phyloP scores from a whole-genome alignment of 805 yeast species.

The Ogataea thermomethanolica region DNA sequence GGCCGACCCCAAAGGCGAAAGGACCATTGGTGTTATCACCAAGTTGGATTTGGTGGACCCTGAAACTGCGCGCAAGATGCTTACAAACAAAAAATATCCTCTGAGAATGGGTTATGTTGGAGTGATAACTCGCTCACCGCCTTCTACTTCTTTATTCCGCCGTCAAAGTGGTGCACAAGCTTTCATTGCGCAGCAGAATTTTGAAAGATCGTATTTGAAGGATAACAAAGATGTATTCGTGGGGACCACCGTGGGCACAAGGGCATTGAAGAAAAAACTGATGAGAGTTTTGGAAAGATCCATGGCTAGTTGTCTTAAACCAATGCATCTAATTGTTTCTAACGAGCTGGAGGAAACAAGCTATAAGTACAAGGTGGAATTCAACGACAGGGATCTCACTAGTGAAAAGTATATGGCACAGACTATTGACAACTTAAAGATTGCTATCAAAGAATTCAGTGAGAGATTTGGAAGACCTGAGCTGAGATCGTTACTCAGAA shows the following conservation, averaged over 20 bases:
- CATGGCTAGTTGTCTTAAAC: slow-evolving; percentile 84
- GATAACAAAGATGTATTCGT: slow-evolving; percentile 55
- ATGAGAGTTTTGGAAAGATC: slow-evolving; percentile 85
- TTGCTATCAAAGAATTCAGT: slow-evolving; percentile 82
- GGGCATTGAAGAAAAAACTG: slow-evolving; percentile 68
- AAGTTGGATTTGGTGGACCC: slow-evolving; percentile 89
- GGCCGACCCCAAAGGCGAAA: slow-evolving; percentile 91
- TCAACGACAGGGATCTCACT: slow-evolving; percentile 89
- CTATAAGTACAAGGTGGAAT: slow-evolving; percentile 92
- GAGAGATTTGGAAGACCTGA: slow-evolving; percentile 80
- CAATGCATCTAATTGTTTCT: slow-evolving; percentile 80
- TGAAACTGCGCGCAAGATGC: slow-evolving; percentile 58
- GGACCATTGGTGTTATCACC: slow-evolving; percentile 96
- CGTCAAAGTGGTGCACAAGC: slow-evolving; percentile 58
- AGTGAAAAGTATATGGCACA: slow-evolving; percentile 93
- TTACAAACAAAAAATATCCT: slow-evolving; percentile 82
- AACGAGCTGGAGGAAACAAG: slow-evolving; percentile 92
- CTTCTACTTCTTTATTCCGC: slow-evolving; percentile 43
- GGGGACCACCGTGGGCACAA: slow-evolving; percentile 74
- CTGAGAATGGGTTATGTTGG: slow-evolving; percentile 97
- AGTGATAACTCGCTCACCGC: slow-evolving; percentile 79
- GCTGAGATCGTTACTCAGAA: slow-evolving; percentile 70
- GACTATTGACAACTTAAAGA: slow-evolving; percentile 81
- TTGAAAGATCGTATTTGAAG: slow-evolving; percentile 62
- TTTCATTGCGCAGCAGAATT: slow-evolving; percentile 62